Conservation (phyloP, 2,329 filamentous ascomycete species). For the Aspergillus persii region DNA sequence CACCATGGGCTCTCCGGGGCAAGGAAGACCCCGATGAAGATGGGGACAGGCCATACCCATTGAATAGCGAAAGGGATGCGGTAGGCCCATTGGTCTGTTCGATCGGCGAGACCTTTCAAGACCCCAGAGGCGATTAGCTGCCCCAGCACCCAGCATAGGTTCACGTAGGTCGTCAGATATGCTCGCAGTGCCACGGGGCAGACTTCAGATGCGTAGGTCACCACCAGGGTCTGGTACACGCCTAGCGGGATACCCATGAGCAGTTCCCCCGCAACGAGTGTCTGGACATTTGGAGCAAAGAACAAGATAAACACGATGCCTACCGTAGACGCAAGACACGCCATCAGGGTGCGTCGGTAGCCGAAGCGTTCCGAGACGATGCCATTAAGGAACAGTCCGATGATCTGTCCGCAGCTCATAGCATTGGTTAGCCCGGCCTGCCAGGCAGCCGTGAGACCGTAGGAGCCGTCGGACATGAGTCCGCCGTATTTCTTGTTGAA, state of each 20-base stretch:
- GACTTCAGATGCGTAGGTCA: constrained; percentile 4
- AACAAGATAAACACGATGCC: constrained; percentile 6
- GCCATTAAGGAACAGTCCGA: constrained; percentile 21
- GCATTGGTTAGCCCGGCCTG: constrained; percentile 36
- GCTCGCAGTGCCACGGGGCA: constrained; percentile 2
- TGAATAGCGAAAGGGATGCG: constrained; percentile 38
- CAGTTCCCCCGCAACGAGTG: constrained; percentile 1
- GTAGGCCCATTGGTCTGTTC: constrained; percentile 34
- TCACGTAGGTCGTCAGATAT: constrained; percentile 6
- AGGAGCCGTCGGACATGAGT: constrained; percentile 14
- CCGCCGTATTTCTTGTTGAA: constrained; percentile 17
- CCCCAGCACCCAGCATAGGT: constrained; percentile 20
- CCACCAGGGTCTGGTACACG: constrained; percentile 3
- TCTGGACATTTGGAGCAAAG: constrained; percentile 1
- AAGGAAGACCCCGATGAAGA: constrained; percentile 22
- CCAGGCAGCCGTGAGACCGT: constrained; percentile 35
- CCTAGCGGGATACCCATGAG: constrained; percentile 4
- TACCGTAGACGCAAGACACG: background rate
- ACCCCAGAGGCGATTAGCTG: constrained; percentile 39
- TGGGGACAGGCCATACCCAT: constrained; percentile 28
- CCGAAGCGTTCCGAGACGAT: constrained; percentile 20
- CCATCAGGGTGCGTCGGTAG: constrained; percentile 17
- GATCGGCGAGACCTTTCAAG: constrained; percentile 30
- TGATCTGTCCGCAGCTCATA: constrained; percentile 31
- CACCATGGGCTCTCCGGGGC: constrained; percentile 40